Percentiles rank a stretch among this genome's conserved stretches.
Conservation (phyloP, 1,284 basidiomycete species). For the Somion occarium region DNA sequence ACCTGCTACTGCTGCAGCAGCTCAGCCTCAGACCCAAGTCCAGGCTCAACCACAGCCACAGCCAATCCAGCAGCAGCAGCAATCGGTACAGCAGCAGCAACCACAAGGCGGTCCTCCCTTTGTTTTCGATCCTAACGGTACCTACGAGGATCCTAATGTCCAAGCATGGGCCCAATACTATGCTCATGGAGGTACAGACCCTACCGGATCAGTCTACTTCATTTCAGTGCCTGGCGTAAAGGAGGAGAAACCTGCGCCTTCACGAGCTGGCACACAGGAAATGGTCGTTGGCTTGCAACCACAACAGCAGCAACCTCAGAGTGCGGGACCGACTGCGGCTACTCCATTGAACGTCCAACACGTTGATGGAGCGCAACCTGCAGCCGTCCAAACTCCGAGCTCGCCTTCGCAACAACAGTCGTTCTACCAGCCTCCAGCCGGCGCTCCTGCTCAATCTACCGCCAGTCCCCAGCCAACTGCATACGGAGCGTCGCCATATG, state of each 20-base stretch:
- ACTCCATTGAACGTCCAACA: slow-evolving; percentile 17
- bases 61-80: slow-evolving; percentile 21
- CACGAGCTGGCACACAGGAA: slow-evolving; percentile 9
- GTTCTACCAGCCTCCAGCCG: slow-evolving; percentile 7
- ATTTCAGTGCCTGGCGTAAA: slow-evolving; percentile 68
- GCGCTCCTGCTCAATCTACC: background rate
- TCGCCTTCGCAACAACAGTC: slow-evolving; percentile 5
- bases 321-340: background rate
- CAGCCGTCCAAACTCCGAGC: slow-evolving; percentile 8
- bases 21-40: slow-evolving; percentile 16
- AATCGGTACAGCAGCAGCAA: slow-evolving; percentile 15
- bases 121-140: slow-evolving; percentile 57
- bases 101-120: slow-evolving; percentile 54
- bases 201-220: slow-evolving; percentile 71
- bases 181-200: slow-evolving; percentile 65
- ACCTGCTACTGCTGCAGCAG: slow-evolving; percentile 18
- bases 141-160: slow-evolving; percentile 67
- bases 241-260: slow-evolving; percentile 24
- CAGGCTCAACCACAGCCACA: slow-evolving; percentile 20
- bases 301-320: slow-evolving; percentile 2
- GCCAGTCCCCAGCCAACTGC: slow-evolving; percentile 3
- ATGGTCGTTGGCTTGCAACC: background rate
- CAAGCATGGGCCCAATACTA: slow-evolving; percentile 83
- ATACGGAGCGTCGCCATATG: slow-evolving; percentile 25
- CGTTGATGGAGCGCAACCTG: background rate